Evolutionary conservation across 2,329 filamentous ascomycete species (phyloP).

Genomic region (Pseudonectria foliicola): DNA sequence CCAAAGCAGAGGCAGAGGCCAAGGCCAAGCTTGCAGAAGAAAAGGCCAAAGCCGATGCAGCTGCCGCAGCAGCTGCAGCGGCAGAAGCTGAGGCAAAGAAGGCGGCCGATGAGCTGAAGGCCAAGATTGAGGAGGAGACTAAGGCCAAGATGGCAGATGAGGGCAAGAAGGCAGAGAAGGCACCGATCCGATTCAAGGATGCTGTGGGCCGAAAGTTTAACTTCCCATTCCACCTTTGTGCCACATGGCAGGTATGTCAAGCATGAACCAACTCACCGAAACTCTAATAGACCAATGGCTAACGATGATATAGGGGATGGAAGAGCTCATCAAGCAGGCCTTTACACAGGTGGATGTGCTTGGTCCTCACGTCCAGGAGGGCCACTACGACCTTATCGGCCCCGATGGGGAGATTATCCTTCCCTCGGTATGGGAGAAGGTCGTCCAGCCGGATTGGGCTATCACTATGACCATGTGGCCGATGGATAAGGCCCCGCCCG

Average conservation of each 20-base stretch:
- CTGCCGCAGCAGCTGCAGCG: conserved; percentile 34
- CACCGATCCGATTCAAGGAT: conserved; percentile 84
- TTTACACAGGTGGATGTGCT: conserved; percentile 73
- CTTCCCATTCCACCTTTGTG: conserved; percentile 81
- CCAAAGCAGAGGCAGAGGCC: conserved; percentile 31
- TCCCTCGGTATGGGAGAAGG: conserved; percentile 70
- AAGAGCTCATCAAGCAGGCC: conserved; percentile 77
- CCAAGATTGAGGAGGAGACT: conserved; percentile 50
- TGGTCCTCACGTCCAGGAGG: conserved; percentile 67
- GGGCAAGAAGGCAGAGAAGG: conserved; percentile 52
- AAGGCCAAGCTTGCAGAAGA: conserved; percentile 36
- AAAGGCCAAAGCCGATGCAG: conserved; percentile 29
- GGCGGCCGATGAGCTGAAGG: conserved; percentile 53
- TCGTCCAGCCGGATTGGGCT: conserved; percentile 62
- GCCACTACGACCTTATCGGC: conserved; percentile 73
- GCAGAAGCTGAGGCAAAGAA: conserved; percentile 45
- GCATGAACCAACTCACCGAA: background rate
- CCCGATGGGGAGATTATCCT: conserved; percentile 78
- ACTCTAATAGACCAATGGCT: conserved; percentile 7
- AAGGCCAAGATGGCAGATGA: conserved; percentile 41
- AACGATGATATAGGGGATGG: conserved; percentile 59
- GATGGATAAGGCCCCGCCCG: conserved; percentile 36
- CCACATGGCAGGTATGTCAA: conserved; percentile 68
- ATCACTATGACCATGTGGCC: conserved; percentile 55
- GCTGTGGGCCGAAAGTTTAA: conserved; percentile 86